Conservation (phyloP, 2,329 filamentous ascomycete species). For the Hypoxylon sp. region DNA sequence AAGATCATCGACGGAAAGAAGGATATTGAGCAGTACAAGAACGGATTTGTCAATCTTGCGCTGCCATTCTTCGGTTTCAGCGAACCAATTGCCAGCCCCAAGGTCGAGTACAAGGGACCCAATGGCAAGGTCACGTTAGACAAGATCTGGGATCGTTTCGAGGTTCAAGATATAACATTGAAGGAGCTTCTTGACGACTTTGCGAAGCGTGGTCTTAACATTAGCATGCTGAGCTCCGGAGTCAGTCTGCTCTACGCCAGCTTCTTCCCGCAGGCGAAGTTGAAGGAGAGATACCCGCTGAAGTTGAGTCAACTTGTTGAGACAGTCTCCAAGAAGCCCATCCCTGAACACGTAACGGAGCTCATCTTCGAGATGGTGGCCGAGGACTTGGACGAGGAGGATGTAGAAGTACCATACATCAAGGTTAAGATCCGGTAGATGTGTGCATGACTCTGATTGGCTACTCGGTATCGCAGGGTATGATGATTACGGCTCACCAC, state of each 20-base stretch:
- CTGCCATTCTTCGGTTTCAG: slow-evolving; percentile 98
- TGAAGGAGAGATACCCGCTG: slow-evolving; percentile 85
- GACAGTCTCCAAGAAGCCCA: slow-evolving; percentile 89
- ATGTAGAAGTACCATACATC: slow-evolving; percentile 97
- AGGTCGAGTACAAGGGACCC: slow-evolving; percentile 88
- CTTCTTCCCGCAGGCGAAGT: slow-evolving; percentile 85
- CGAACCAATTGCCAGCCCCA: slow-evolving; percentile 93
- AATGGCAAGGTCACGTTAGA: slow-evolving; percentile 87
- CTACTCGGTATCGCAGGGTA: neutral
- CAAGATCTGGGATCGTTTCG: slow-evolving; percentile 98
- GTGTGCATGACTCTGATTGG: neutral
- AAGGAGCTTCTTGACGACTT: slow-evolving; percentile 88
- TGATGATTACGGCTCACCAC: slow-evolving; percentile 1
- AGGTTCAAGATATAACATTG: slow-evolving; percentile 88
- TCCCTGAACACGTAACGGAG: slow-evolving; percentile 93
- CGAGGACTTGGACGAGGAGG: slow-evolving; percentile 89
- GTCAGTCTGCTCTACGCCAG: slow-evolving; percentile 94
- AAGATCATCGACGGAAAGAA: slow-evolving; percentile 96
- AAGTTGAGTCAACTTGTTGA: slow-evolving; percentile 92
- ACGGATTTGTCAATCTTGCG: slow-evolving; percentile 96
- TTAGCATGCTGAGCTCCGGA: slow-evolving; percentile 97
- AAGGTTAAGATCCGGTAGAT: slow-evolving; percentile 79
- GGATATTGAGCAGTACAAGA: slow-evolving; percentile 99
- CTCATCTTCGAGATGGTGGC: slow-evolving; percentile 97
- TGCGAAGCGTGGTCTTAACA: slow-evolving; percentile 81